phyloP scores from a whole-genome alignment of 345 rosid species.

The Pistacia atlantica region DNA sequence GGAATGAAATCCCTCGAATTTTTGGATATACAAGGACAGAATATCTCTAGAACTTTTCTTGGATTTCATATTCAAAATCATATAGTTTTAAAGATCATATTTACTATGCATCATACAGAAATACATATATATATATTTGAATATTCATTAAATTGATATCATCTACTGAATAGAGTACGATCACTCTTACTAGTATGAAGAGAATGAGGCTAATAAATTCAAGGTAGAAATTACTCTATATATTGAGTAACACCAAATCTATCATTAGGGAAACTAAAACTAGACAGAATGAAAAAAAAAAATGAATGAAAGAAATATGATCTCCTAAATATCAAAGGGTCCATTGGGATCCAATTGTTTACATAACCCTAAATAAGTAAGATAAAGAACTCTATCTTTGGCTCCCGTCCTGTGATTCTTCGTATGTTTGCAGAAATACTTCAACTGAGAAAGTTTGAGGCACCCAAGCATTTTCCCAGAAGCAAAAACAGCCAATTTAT shows the following conservation, averaged over 20 bases:
- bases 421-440: constrained; percentile 48
- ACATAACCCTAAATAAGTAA: constrained; percentile 36
- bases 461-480: constrained; percentile 42
- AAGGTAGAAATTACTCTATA: neutral
- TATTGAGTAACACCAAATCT: no score
- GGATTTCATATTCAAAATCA: no score
- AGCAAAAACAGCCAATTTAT: constrained; percentile 48
- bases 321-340: constrained; percentile 23
- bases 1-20: no score
- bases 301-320: neutral
- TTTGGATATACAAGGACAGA: no score
- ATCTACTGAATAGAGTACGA: no score
- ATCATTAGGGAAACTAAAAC: no score
- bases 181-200: neutral
- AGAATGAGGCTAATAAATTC: no score
- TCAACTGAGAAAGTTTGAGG: constrained; percentile 35
- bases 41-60: no score
- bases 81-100: no score
- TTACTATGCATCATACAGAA: no score
- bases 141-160: neutral
- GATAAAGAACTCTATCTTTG: constrained; percentile 44
- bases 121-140: no score
- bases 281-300: neutral
- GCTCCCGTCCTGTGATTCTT: constrained; percentile 46
- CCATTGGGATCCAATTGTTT: constrained; percentile 38